Base-by-base conservation (phyloP, 495 filamentous ascomycete genomes). In the Penicillium diatomitis region DNA sequence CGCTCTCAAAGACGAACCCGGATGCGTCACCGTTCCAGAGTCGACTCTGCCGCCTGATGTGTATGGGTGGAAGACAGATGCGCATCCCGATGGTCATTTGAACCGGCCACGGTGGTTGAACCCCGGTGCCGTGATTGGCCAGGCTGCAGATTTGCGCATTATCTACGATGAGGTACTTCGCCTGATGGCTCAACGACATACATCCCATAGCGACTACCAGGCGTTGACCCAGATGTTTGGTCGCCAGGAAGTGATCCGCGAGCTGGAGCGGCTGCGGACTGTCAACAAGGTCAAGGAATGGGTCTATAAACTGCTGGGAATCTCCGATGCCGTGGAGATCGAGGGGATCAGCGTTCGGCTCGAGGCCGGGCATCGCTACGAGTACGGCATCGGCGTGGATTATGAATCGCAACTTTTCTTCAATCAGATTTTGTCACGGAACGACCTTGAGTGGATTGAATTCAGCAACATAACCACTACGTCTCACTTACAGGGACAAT, bases 381-480 rank as follows among this genome's bases (percentile, higher is more conserved):
- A 83, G 49, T 81, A 70, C 44, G 77, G 76, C 30, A 79, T 83
- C 8, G 74, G 72, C 2, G 66, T 82, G 2, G 80, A 83, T 54
- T 82, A 74, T 55, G 69, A 75, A 48, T 78, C 75, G 4, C 60
- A 70, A 4, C 56, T 83, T 2, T 77, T 80, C 53, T 77, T 78
- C 62, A 78, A 74, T 46, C 67, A 70, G 56, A 65, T 64, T 6
- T 60, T 71, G 34, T 64, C 72, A 1, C 61, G 60, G 8, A 47
- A 57, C 32, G 74, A 78, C 45, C 56, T 77, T n/a, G 68, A 70
- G 44, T 77, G 70, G 67, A 54, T 78, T 41, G 60, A 62, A 41
- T 78, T 68, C 57, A 67, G 67, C 48, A 73, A 77, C 40, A 64
- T 68, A 42, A 58, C 58, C 10, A 67, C 63, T 33, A 63, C 73